A percentile compares a stretch with the other conserved stretches of the same genome.
Conservation (phyloP, 805 yeast genomes). For the Schwanniomyces occidentalis region DNA sequence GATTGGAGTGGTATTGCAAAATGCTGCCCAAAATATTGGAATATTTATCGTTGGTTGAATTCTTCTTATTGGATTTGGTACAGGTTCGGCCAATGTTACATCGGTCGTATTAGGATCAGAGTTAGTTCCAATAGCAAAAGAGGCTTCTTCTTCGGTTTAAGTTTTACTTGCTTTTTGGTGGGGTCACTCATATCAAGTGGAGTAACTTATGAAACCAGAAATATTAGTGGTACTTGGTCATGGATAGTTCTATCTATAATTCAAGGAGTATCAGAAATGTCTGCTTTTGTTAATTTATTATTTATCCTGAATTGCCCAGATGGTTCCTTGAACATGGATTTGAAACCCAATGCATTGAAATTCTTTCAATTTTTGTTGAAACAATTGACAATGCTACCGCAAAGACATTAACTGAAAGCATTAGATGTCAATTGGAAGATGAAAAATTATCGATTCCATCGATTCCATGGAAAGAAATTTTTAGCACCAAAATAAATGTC, state of each 20-base stretch:
- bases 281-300: slow-evolving; percentile 12
- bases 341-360: no score
- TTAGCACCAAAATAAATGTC: slow-evolving; percentile 8
- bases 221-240: slow-evolving; percentile 14
- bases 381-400: no score
- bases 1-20: slow-evolving; percentile 38
- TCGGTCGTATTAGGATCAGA: slow-evolving; percentile 38
- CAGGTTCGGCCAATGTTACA: slow-evolving; percentile 26
- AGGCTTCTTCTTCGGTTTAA: slow-evolving; percentile 21
- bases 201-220: slow-evolving; percentile 20
- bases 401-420: no score
- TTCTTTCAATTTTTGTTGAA: no score
- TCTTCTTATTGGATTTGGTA: slow-evolving; percentile 38
- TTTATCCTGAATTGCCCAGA: slow-evolving; percentile 23
- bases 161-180: slow-evolving; percentile 17
- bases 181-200: slow-evolving; percentile 20
- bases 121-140: slow-evolving; percentile 28
- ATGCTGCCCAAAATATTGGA: slow-evolving; percentile 34
- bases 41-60: slow-evolving; percentile 39
- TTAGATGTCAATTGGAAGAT: no score
- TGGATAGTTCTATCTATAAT: slow-evolving; percentile 17
- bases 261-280: slow-evolving; percentile 11
- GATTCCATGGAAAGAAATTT: slow-evolving; percentile 9
- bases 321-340: no score
- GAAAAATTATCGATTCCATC: no score